Conservation (phyloP, 139 green algal species). For the Chlorella sorokiniana region DNA sequence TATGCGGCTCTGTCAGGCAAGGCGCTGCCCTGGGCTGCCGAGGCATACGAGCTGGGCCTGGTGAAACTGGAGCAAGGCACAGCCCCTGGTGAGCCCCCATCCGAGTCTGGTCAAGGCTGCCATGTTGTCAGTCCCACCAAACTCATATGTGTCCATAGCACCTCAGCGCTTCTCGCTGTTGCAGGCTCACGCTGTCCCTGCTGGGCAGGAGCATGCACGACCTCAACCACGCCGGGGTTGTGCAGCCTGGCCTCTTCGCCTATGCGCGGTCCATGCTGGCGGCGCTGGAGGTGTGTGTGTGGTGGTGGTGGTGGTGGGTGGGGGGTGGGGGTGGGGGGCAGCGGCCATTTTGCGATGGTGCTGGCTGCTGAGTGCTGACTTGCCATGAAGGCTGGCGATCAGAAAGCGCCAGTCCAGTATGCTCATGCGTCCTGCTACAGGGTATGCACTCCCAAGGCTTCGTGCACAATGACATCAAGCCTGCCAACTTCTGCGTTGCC, state of each 20-base stretch:
- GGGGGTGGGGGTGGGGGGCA: neutral
- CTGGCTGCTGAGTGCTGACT: too few relatives aligned
- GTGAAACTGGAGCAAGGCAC: neutral
- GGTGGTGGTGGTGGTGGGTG: neutral
- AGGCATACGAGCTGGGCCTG: constrained; percentile 19
- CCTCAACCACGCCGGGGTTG: neutral
- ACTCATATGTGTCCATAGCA: too few relatives aligned
- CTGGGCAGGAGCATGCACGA: constrained; percentile 27
- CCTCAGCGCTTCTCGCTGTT: neutral
- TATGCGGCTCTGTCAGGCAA: neutral
- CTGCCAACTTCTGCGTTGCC: constrained; percentile 43
- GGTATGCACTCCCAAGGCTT: constrained; percentile 10
- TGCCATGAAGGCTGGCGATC: neutral
- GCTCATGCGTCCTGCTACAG: neutral
- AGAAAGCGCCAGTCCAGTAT: neutral
- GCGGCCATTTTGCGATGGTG: too few relatives aligned
- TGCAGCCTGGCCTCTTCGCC: neutral
- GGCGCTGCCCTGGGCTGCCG: constrained; percentile 19
- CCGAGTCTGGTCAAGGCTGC: neutral
- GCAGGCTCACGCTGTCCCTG: constrained; percentile 48
- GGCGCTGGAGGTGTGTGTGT: constrained; percentile 37
- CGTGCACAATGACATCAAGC: constrained; percentile 55
- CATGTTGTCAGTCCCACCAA: too few relatives aligned
- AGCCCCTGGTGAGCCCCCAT: constrained; percentile 14
- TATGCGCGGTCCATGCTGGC: constrained; percentile 40